Percentiles rank a stretch among this genome's conserved stretches.
These are phyloP conservation scores for Paspalum vaginatum DNA, from an alignment of 176 grass and related monocot species.

Conservation along the genomic window DNA sequence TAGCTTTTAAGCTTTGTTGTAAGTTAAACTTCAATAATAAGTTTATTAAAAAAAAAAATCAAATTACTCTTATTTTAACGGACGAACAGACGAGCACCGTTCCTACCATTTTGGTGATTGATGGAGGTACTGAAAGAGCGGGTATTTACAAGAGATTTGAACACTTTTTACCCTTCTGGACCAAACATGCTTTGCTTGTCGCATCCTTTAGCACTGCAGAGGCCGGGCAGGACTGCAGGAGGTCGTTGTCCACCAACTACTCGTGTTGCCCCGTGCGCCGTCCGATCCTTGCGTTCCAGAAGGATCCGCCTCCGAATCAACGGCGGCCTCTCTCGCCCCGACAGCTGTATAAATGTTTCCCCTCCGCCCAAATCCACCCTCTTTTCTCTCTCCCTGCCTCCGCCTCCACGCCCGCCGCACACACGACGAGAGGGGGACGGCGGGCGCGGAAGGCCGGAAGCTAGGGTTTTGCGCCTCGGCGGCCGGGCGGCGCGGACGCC, in stretches of 20 bases:
- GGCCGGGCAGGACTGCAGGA: too few species aligned
- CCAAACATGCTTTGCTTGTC: conserved; percentile 14
- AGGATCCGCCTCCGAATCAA: conserved; percentile 49
- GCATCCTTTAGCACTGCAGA: neutral
- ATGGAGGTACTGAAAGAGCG: neutral
- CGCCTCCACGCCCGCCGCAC: conserved; percentile 14
- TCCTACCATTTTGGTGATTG: too few species aligned
- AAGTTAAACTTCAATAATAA: too few species aligned
- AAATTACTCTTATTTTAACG: too few species aligned
- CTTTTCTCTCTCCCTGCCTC: conserved; percentile 10
- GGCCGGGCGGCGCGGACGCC: conserved; percentile 2
- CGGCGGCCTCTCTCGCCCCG: conserved; percentile 9
- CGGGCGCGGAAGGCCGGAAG: conserved; percentile 8
- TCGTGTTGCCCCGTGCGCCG: neutral
- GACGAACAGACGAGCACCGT: too few species aligned
- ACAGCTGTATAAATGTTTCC: conserved; percentile 36
- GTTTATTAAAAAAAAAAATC: too few species aligned
- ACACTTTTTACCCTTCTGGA: neutral
- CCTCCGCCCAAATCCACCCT: neutral
- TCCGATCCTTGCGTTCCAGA: conserved; percentile 44
- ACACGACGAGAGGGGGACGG: conserved; percentile 14
- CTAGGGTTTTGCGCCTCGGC: conserved; percentile 64
- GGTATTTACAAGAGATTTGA: neutral
- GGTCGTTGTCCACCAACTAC: too few species aligned
- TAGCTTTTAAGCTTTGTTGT: too few species aligned